Evolutionary conservation across 495 filamentous ascomycete genomes (phyloP).

Genomic region (Lentithecium fluviatile): DNA sequence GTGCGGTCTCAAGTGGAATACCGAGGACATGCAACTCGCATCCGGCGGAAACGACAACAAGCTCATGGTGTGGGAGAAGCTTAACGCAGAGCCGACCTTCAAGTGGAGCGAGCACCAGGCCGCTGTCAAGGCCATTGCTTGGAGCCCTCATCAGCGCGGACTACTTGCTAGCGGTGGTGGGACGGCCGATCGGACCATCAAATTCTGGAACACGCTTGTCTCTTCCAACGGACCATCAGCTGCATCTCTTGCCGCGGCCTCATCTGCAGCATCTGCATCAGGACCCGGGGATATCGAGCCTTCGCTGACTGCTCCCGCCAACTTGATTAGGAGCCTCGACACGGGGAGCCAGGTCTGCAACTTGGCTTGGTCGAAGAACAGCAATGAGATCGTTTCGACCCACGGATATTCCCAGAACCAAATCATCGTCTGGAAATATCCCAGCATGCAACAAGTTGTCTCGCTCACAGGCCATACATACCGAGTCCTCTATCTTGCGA

Average conservation of each 20-base stretch:
- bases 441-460: slow-evolving; percentile 92
- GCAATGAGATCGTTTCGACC: slow-evolving; percentile 93
- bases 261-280: slow-evolving; percentile 24
- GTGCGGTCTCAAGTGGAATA: slow-evolving; percentile 96
- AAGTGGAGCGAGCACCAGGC: slow-evolving; percentile 92
- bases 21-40: slow-evolving; percentile 90
- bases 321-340: slow-evolving; percentile 54
- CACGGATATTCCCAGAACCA: slow-evolving; percentile 98
- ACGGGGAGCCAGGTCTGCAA: slow-evolving; percentile 98
- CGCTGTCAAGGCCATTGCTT: slow-evolving; percentile 97
- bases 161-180: slow-evolving; percentile 94
- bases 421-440: slow-evolving; percentile 98
- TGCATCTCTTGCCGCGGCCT: slow-evolving; percentile 57
- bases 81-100: slow-evolving; percentile 80
- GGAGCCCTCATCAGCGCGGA: slow-evolving; percentile 93
- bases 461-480: slow-evolving; percentile 95
- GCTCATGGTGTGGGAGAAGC: slow-evolving; percentile 95
- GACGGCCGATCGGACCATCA: slow-evolving; percentile 92
- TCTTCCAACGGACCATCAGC: slow-evolving; percentile 29
- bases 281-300: slow-evolving; percentile 12
- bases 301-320: slow-evolving; percentile 31
- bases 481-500: slow-evolving; percentile 90
- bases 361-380: slow-evolving; percentile 91
- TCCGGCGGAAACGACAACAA: slow-evolving; percentile 98
- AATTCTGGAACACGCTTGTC: slow-evolving; percentile 90